phyloP scores from a whole-genome alignment of 2,329 filamentous ascomycete genomes.

The Ceratocystis ficicola region DNA sequence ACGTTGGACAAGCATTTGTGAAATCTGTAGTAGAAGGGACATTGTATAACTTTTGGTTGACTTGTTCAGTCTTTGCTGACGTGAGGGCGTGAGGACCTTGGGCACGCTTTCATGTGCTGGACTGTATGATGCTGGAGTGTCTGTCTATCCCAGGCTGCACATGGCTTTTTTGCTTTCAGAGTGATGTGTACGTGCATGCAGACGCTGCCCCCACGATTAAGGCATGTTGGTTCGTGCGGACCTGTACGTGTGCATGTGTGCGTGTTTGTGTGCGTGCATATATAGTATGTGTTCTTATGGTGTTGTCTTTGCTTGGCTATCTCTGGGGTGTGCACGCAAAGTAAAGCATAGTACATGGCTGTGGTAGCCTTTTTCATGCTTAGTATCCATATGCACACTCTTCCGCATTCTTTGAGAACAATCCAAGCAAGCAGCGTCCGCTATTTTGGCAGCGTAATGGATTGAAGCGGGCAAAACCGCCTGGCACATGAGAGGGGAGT shows the following conservation, averaged over 20 bases:
- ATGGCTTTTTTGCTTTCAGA: not conserved
- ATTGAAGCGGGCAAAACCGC: too few relatives aligned
- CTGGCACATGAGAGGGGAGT: too few relatives aligned
- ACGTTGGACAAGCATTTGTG: not conserved
- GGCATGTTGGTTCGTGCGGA: not conserved
- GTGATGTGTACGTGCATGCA: slow-evolving; percentile 7
- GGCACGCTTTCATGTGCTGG: not conserved
- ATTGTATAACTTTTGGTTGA: not conserved
- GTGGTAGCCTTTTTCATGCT: not conserved
- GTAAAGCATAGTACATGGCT: too few relatives aligned
- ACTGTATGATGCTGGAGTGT: not conserved
- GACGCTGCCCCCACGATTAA: not conserved
- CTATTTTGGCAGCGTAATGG: too few relatives aligned
- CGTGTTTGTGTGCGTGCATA: not conserved
- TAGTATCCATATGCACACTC: not conserved
- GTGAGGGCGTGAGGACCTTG: not conserved
- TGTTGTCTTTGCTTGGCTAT: not conserved
- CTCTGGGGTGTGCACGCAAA: too few relatives aligned
- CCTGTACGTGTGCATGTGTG: not conserved
- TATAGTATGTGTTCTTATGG: not conserved
- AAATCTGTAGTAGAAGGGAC: not conserved
- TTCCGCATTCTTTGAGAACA: too few relatives aligned
- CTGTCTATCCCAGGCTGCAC: not conserved
- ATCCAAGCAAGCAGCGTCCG: too few relatives aligned
- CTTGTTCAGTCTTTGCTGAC: not conserved